Conservation (phyloP, 768 basidiomycete genomes). For the Tephrocybe sp. region DNA sequence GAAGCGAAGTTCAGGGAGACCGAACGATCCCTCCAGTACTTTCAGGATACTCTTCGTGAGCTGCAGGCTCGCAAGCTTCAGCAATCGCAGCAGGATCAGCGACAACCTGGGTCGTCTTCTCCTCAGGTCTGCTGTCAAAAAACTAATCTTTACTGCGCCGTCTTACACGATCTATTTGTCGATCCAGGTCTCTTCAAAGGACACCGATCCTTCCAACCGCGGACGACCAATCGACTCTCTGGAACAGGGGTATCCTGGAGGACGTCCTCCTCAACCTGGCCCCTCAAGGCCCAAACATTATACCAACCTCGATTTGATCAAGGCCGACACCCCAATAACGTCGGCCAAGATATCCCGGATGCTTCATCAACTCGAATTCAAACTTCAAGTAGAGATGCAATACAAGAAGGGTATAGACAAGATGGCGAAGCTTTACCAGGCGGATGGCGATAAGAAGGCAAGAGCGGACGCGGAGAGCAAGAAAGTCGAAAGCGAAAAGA, state of each 20-base stretch:
- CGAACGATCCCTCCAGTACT: slow-evolving; percentile 81
- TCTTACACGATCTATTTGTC: not conserved
- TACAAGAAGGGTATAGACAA: slow-evolving; percentile 99
- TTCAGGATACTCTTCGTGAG: slow-evolving; percentile 82
- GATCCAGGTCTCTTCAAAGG: slow-evolving; percentile 53
- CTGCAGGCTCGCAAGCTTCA: slow-evolving; percentile 76
- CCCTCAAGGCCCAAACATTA: slow-evolving; percentile 62
- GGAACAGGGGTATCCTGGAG: slow-evolving; percentile 32
- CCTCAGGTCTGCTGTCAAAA: slow-evolving; percentile 37
- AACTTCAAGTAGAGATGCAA: slow-evolving; percentile 96
- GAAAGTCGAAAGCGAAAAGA: slow-evolving; percentile 92
- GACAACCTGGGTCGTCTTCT: slow-evolving; percentile 46
- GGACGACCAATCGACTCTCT: slow-evolving; percentile 39
- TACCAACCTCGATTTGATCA: slow-evolving; percentile 90
- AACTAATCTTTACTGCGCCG: no score
- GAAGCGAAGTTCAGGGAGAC: slow-evolving; percentile 88
- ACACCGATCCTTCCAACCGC: slow-evolving; percentile 39
- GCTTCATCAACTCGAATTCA: slow-evolving; percentile 99
- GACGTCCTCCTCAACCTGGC: slow-evolving; percentile 36
- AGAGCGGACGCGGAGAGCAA: slow-evolving; percentile 92
- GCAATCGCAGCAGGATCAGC: slow-evolving; percentile 50
- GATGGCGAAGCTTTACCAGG: slow-evolving; percentile 96
- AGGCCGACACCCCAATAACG: slow-evolving; percentile 95
- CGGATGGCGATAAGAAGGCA: slow-evolving; percentile 96
- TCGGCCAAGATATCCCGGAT: slow-evolving; percentile 96